Base-by-base conservation (phyloP, 495 filamentous ascomycete species). In the Trichoderma gamsii region DNA sequence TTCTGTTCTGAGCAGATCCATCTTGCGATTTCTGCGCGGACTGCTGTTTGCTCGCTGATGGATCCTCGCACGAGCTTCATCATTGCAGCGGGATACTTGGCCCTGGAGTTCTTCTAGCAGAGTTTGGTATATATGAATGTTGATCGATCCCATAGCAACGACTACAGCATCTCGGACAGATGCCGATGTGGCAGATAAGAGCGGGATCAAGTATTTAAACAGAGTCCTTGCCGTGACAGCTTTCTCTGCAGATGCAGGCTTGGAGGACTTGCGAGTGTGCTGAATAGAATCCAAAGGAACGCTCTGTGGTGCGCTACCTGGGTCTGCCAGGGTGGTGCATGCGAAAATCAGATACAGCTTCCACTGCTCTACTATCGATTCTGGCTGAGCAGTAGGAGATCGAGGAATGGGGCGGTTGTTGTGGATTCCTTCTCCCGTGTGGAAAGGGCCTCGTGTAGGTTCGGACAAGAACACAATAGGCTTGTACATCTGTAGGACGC, bases 331-430 rank as follows among this genome's bases (percentile, higher is more conserved):
- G 0, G 96, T 99, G 11, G 93, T 96, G 75, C 96, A 99, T 7
- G 96, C 96, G 78, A 98, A 96, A 59, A 96, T 91, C 52, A 99
- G 83, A 74, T 97, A 97, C n/a, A 98, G 80, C 77, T 97, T 98
- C 94, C 94, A 99, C 76, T 99, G 95, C 74, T 98, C 95, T 68
- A 98, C 86, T 67, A 99, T 80, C 49, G 96, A 87, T 65, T 96
- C 92, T 3, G 93, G 90, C 11, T 93, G 88, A 32, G 91, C 89
- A 4, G 89, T 90, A 41, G 88, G 89, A 56, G 73, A 87, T 64
- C 84, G 80, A 35, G 77, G 80, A n/a, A 61, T n/a, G 23, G 56
- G 56, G 81, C 74, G 25, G 83, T 75, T 16, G 81, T 77, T 49
- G 76, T 79, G 67, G 78, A 80, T 64, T 71, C 82, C 52, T 72